Evolutionary conservation across 192 early-diverging fungal species (phyloP).

Genomic region (Piromyces finnis): DNA sequence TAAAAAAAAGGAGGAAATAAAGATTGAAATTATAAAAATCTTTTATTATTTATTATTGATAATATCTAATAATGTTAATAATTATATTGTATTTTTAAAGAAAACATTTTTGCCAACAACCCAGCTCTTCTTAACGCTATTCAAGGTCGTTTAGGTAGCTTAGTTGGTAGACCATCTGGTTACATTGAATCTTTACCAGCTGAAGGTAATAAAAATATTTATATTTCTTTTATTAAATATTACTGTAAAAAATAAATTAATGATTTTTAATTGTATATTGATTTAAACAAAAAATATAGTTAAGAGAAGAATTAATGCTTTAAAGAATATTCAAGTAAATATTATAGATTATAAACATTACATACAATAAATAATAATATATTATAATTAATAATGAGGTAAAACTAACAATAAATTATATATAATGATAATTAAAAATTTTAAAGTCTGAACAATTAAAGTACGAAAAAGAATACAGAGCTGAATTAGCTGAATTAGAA

Average conservation of each 20-base stretch:
- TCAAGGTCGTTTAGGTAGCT: constrained; percentile 3
- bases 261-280: too few relatives aligned
- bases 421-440: too few relatives aligned
- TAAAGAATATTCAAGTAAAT: constrained; percentile 68
- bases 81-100: neutral
- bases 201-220: constrained; percentile 1
- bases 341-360: too few relatives aligned
- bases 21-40: too few relatives aligned
- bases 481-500: constrained; percentile 85
- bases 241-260: too few relatives aligned
- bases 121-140: neutral
- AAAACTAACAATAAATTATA: too few relatives aligned
- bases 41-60: too few relatives aligned
- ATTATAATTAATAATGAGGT: too few relatives aligned
- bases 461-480: constrained; percentile 74
- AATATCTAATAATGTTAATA: too few relatives aligned
- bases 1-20: too few relatives aligned
- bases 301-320: constrained; percentile 66
- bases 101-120: neutral
- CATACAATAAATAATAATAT: too few relatives aligned
- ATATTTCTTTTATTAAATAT: too few relatives aligned
- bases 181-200: constrained; percentile 54
- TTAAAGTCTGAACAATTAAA: constrained; percentile 59
- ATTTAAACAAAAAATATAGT: constrained; percentile 15
- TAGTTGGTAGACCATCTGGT: constrained; percentile 60